Evolutionary conservation across 805 yeast genomes (phyloP), one percentile per base, ranked within the genome.

Genomic region (Suhomyces kilbournensis): DNA sequence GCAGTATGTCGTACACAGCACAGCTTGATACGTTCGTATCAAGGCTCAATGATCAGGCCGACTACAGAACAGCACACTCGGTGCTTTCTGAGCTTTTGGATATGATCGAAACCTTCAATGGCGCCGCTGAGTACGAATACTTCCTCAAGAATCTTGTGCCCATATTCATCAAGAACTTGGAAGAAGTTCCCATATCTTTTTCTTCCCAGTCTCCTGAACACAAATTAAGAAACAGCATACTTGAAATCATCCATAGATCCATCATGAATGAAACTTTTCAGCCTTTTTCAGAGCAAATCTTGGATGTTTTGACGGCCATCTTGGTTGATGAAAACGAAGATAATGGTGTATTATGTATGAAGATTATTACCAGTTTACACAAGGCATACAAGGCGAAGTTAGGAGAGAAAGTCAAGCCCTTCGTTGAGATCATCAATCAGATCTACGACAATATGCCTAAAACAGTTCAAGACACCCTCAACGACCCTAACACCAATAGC

Each of bases 321-420:
- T 74, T 93, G 53, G 82, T 80, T 17, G 76, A 72, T 14, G 99
- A 96, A 63, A 94, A 94, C 66, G 99, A 96, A 68, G 97, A 92
- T 55, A 94, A 94, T 66, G 98, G 98, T 48, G 90, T 91, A 0
- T 76, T 90, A 48, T 87, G 96, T 67, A 84, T 94, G 87, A 91
- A 90, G 65, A 85, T 90, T 51, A 78, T 92, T 47, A 90, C 97
- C 15, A 81, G 87, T 28, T 72, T 93, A 46, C 97, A 92, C 72
- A 88, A 94, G 66, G 82, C 92, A 1, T 93, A 88, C 72, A 93
- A 90, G 71, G 64, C 78, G 12, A 73, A 76, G 22, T 71, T 92
- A 49, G 74, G 79, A 15, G 91, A 83, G 15, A 84, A 85, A 58
- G 96, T 93, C 2, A 85, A 81, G 55, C 84, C 86, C 2, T 96